Conservation (phyloP, 2,329 filamentous ascomycete genomes). For the Arthrinium puccinioides region DNA sequence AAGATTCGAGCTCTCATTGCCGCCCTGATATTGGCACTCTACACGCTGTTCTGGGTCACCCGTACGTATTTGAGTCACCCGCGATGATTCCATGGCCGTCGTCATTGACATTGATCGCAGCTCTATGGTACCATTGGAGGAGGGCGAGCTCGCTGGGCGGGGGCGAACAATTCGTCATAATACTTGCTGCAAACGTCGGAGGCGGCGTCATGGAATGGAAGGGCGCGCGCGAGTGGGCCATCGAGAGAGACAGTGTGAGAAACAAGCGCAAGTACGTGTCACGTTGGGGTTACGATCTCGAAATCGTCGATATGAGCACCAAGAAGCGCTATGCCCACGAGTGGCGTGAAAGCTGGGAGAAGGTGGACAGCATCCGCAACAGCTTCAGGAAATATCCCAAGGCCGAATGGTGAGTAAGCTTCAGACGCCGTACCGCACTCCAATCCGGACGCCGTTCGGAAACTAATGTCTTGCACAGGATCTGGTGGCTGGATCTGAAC, state of each 20-base stretch:
- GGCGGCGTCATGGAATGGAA: slow-evolving; percentile 99
- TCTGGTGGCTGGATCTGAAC: slow-evolving; percentile 98
- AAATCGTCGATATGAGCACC: slow-evolving; percentile 97
- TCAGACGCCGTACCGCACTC: not conserved
- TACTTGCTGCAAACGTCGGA: slow-evolving; percentile 87
- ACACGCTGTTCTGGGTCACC: slow-evolving; percentile 63
- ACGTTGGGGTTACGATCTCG: slow-evolving; percentile 89
- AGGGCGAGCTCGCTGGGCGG: slow-evolving; percentile 68
- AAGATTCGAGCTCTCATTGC: slow-evolving; percentile 56
- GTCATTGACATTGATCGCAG: slow-evolving; percentile 27
- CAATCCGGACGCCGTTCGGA: not conserved
- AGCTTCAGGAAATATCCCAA: slow-evolving; percentile 89
- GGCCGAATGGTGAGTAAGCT: slow-evolving; percentile 80
- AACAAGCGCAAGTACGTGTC: slow-evolving; percentile 89
- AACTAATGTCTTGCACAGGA: slow-evolving; percentile 66
- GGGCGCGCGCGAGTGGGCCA: slow-evolving; percentile 93
- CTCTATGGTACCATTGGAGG: slow-evolving; percentile 57
- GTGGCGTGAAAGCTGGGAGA: slow-evolving; percentile 99
- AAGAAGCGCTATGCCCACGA: slow-evolving; percentile 98
- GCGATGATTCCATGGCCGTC: not conserved
- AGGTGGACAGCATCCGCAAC: slow-evolving; percentile 87
- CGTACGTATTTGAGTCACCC: slow-evolving; percentile 50
- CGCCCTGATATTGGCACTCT: slow-evolving; percentile 51
- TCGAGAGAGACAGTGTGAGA: slow-evolving; percentile 89
- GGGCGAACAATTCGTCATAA: slow-evolving; percentile 87